A percentile compares a stretch with the other conserved stretches of the same genome.
These are phyloP conservation scores for Pleurotus djamor DNA, from an alignment of 768 basidiomycete genomes.

Conservation along the genomic window DNA sequence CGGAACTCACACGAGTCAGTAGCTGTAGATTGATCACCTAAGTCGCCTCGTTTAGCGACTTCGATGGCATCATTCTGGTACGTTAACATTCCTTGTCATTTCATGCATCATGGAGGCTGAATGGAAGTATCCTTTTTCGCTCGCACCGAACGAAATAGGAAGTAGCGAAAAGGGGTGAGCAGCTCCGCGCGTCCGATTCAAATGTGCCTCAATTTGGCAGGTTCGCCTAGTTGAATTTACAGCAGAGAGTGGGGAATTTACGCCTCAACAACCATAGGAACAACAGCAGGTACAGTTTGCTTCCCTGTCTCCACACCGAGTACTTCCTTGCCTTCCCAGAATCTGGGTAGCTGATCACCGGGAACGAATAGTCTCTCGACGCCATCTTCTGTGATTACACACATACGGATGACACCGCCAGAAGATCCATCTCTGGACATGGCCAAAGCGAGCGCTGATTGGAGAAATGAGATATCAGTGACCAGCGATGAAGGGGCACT, in stretches of 20 bases:
- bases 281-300: conserved; percentile 31
- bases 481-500: conserved; percentile 24
- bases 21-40: neutral
- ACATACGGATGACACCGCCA: conserved; percentile 96
- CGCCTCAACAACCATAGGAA: conserved; percentile 47
- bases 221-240: neutral
- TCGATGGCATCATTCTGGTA: conserved; percentile 12
- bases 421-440: conserved; percentile 99
- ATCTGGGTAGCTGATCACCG: conserved; percentile 83
- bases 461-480: conserved; percentile 7
- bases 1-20: conserved; percentile 3
- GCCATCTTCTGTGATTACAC: conserved; percentile 89
- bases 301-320: conserved; percentile 34
- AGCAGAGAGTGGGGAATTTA: conserved; percentile 17
- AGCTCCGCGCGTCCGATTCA: too few relatives aligned
- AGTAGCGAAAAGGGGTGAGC: neutral
- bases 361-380: conserved; percentile 94
- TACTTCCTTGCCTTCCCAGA: conserved; percentile 87
- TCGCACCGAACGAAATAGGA: neutral
- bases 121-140: conserved; percentile 34
- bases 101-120: neutral
- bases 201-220: neutral
- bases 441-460: conserved; percentile 82
- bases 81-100: conserved; percentile 31
- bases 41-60: conserved; percentile 5